Evolutionary conservation across 192 early-diverging fungal species (phyloP).

Genomic region (Allomyces macrogynus): DNA sequence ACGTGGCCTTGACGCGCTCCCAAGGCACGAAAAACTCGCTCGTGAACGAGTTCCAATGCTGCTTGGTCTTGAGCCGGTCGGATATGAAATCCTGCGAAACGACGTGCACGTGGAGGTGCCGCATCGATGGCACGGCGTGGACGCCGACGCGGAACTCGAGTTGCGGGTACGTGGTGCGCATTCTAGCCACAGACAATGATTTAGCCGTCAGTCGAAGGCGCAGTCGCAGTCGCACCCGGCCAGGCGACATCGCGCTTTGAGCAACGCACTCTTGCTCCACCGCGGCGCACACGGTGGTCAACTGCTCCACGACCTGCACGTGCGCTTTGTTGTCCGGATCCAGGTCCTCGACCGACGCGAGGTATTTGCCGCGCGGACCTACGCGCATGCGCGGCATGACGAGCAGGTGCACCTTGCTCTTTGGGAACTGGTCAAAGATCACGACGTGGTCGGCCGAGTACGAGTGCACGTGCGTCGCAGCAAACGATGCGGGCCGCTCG

Average conservation of each 20-base stretch:
- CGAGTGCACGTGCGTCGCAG: conserved; percentile 12
- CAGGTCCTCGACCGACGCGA: conserved; percentile 11
- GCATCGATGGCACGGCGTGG: conserved; percentile 35
- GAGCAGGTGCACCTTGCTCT: conserved; percentile 20
- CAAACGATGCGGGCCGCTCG: conserved; percentile 15
- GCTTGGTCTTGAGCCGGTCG: conserved; percentile 24
- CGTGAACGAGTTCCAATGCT: conserved; percentile 46
- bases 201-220: background rate
- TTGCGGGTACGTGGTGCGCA: conserved; percentile 8
- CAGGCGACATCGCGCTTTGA: background rate
- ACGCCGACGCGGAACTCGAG: conserved; percentile 31
- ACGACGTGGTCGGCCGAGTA: conserved; percentile 22
- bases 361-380: background rate
- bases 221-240: no score
- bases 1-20: conserved; percentile 13
- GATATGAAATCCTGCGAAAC: conserved; percentile 38
- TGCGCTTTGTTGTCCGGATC: conserved; percentile 10
- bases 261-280: conserved; percentile 9
- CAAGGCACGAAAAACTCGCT: conserved; percentile 29
- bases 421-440: conserved; percentile 31
- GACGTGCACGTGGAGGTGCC: conserved; percentile 42
- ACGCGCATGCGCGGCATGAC: conserved; percentile 20
- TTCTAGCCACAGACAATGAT: conserved; percentile 5
- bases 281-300: conserved; percentile 12
- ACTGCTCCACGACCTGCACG: conserved; percentile 11